These are phyloP conservation scores for Aurinia saxatilis DNA, from an alignment of 345 rosid genomes.

Conservation along the genomic window DNA sequence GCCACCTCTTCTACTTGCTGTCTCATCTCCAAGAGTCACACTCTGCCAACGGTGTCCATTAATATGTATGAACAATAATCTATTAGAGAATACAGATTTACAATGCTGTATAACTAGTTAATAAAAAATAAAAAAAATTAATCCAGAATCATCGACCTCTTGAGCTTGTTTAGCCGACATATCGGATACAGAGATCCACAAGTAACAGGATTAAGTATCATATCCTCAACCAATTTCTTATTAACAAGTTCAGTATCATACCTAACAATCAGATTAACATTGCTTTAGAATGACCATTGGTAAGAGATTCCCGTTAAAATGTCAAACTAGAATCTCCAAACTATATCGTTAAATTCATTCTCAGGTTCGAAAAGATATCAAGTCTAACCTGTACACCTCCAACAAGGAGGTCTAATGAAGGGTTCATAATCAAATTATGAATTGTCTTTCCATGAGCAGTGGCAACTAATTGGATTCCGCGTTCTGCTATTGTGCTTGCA, in stretches of 20 bases:
- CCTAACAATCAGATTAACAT: neutral
- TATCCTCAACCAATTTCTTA: neutral
- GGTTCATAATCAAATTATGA: constrained; percentile 83
- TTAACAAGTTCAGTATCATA: neutral
- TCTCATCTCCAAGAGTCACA: constrained; percentile 88
- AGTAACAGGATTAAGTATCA: neutral
- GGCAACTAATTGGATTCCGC: constrained; percentile 93
- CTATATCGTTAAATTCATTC: neutral
- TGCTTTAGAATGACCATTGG: neutral
- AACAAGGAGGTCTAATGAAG: constrained; percentile 83
- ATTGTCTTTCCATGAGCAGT: constrained; percentile 86
- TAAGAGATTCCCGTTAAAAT: constrained; percentile 1
- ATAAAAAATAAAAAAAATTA: neutral
- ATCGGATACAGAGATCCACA: neutral
- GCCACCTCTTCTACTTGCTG: constrained; percentile 78
- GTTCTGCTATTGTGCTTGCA: constrained; percentile 92
- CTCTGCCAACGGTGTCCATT: constrained; percentile 38
- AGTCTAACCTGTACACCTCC: constrained; percentile 81
- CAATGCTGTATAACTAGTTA: neutral
- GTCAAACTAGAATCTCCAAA: neutral
- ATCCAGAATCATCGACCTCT: neutral
- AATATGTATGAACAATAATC: neutral
- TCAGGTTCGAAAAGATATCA: neutral
- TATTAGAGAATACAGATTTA: neutral
- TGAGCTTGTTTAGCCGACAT: neutral